Evolutionary conservation across 768 basidiomycete genomes (phyloP).

Genomic region (Lactarius sp.): DNA sequence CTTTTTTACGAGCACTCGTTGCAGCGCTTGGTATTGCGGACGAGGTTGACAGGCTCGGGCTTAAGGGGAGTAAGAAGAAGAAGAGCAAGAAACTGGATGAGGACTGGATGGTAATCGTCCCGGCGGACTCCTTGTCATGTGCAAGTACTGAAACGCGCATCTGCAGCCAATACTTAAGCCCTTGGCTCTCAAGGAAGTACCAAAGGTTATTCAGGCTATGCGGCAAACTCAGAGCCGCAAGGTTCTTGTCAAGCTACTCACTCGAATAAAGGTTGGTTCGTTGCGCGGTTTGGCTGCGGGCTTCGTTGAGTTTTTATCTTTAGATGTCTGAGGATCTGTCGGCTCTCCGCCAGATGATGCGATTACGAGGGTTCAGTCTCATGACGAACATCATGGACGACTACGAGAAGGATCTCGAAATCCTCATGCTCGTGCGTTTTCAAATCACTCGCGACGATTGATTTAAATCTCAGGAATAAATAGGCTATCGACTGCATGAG

Average conservation of each 20-base stretch:
- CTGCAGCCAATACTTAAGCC: conserved; percentile 71
- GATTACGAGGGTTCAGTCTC: conserved; percentile 86
- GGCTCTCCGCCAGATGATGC: conserved; percentile 79
- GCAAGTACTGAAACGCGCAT: conserved; percentile 2
- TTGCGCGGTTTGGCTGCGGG: background rate
- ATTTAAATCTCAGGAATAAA: background rate
- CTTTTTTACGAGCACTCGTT: conserved; percentile 10
- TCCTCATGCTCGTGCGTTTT: conserved; percentile 59
- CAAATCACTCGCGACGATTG: background rate
- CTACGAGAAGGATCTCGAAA: conserved; percentile 60
- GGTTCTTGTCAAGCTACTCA: conserved; percentile 77
- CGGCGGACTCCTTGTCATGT: background rate
- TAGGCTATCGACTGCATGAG: conserved; percentile 64
- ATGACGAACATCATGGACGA: conserved; percentile 89
- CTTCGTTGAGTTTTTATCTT: background rate
- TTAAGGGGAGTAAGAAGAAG: conserved; percentile 87
- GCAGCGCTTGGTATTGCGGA: conserved; percentile 91
- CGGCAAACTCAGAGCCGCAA: conserved; percentile 82
- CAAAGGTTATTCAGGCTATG: conserved; percentile 87
- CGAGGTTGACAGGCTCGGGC: conserved; percentile 73
- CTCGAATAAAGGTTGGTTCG: conserved; percentile 68
- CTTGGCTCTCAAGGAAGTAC: conserved; percentile 72
- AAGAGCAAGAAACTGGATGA: conserved; percentile 91
- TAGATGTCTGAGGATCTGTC: conserved; percentile 83
- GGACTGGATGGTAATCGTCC: conserved; percentile 69